Evolutionary conservation across 192 early-diverging fungal species (phyloP), one percentile per base, ranked within the genome.

Genomic region (Linnemannia hyalina): DNA sequence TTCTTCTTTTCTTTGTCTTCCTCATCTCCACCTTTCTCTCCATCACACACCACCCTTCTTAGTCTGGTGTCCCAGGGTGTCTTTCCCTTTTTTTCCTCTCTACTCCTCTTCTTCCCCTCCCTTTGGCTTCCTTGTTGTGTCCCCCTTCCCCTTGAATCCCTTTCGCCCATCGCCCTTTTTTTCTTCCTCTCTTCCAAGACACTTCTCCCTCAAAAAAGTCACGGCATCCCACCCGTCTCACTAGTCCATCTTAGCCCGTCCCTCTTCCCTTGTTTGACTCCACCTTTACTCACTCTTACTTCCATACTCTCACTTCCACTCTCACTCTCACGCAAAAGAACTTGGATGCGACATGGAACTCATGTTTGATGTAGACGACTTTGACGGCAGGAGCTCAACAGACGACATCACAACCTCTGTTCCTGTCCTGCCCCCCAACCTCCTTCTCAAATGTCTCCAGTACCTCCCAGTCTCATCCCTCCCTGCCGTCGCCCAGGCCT

Each of bases 401-500:
- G 83, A 85, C 83, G 44, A 77, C 78, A 77, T 85, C 74, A 83
- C 74, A 52, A 78, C 83, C 55, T 85, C 83, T 74, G 80, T 85
- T 29, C 83, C 83, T 41, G 63, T 85, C 29, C 65, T 89, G 23
- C 91, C 91, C 76, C 90, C 91, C 16, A 86, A 93, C 75, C 49
- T 92, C 13, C 77, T 91, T 1, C 78, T 91, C 77, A 78, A 82
- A 75, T 89, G 91, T 49, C 75, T 93, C 26, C 63, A 80, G 18
- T 88, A 90, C 77, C 74, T 93, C 2, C 91, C 92, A 22, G 78
- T 92, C 36, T 73, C 87, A 29, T 79, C 90, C 15, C 65, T 92
- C 15, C 84, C 92, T 4, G 89, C 85, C 46, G 84, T 89, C 52
- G 95, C 96, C 1, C 80, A 90, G 74, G 91, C 89, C 36, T 94